Conservation (phyloP, 805 yeast species). For the Groenewaldozyma salmanticensis region DNA sequence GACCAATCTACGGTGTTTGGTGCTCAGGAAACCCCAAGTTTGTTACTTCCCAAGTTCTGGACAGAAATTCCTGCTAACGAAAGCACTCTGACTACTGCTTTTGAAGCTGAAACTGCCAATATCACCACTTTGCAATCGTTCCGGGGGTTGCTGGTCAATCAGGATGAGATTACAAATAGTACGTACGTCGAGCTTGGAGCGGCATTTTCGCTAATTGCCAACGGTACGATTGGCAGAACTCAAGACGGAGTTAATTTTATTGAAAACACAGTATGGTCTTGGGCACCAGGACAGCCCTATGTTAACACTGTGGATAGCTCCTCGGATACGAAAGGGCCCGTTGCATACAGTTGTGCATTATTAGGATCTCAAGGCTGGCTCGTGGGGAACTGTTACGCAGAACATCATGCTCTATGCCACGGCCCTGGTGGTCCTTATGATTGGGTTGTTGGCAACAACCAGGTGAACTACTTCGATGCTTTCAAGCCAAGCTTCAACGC, state of each 20-base stretch:
- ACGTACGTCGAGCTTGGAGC: constrained; percentile 2
- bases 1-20: neutral
- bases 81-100: constrained; percentile 3
- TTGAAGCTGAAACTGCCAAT: neutral
- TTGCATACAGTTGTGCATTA: constrained; percentile 40
- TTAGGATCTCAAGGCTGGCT: constrained; percentile 43
- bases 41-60: constrained; percentile 1
- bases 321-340: constrained; percentile 9
- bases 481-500: constrained; percentile 10
- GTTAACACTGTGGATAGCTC: constrained; percentile 11
- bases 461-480: constrained; percentile 26
- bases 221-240: too few species aligned
- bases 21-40: neutral
- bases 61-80: constrained; percentile 2
- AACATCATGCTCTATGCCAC: constrained; percentile 46
- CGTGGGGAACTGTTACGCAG: constrained; percentile 56
- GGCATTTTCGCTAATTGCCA: constrained; percentile 1
- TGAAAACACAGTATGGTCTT: constrained; percentile 48
- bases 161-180: too few species aligned
- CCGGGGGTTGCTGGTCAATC: too few species aligned
- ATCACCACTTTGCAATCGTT: neutral
- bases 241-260: constrained; percentile 17
- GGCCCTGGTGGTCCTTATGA: constrained; percentile 25
- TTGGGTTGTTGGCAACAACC: constrained; percentile 29
- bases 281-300: constrained; percentile 54